Evolutionary conservation across 495 filamentous ascomycete genomes (phyloP).

Genomic region (Filosporella fistucella): DNA sequence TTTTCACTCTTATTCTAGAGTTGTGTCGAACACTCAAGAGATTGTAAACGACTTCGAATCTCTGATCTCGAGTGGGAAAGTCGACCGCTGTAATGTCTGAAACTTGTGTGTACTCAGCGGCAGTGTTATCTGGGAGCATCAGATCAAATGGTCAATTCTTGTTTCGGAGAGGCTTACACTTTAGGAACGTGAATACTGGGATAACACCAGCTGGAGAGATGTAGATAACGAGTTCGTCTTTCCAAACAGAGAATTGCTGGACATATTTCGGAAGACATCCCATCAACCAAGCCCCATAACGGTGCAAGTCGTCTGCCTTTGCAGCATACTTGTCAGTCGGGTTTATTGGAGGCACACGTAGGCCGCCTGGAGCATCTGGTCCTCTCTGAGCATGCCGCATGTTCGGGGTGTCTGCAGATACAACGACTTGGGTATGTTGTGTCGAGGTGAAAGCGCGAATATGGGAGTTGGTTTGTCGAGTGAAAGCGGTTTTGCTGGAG

Average conservation of each 20-base stretch:
- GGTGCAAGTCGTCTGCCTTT: slow-evolving; percentile 79
- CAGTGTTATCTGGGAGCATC: slow-evolving; percentile 56
- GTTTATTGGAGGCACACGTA: slow-evolving; percentile 71
- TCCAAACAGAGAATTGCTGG: slow-evolving; percentile 99
- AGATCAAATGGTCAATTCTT: background rate
- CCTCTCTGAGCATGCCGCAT: slow-evolving; percentile 40
- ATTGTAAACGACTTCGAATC: slow-evolving; percentile 99
- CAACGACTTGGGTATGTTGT: slow-evolving; percentile 28
- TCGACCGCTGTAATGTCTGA: slow-evolving; percentile 92
- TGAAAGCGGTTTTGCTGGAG: slow-evolving; percentile 39
- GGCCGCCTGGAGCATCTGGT: slow-evolving; percentile 18
- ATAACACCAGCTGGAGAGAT: slow-evolving; percentile 82
- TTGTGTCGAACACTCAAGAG: slow-evolving; percentile 93
- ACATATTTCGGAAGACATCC: slow-evolving; percentile 96
- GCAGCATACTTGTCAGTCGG: slow-evolving; percentile 86
- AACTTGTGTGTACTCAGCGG: slow-evolving; percentile 92
- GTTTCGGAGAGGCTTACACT: slow-evolving; percentile 42
- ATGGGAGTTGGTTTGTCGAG: slow-evolving; percentile 15
- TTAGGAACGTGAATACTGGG: slow-evolving; percentile 91
- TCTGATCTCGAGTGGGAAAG: slow-evolving; percentile 87
- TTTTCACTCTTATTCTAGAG: slow-evolving; percentile 95
- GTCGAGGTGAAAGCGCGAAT: slow-evolving; percentile 19
- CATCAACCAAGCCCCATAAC: slow-evolving; percentile 94
- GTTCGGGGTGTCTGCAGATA: slow-evolving; percentile 53
- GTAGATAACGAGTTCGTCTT: slow-evolving; percentile 94